Base-by-base conservation (phyloP, 2,329 filamentous ascomycete species). In the Metarhizium guizhouense region DNA sequence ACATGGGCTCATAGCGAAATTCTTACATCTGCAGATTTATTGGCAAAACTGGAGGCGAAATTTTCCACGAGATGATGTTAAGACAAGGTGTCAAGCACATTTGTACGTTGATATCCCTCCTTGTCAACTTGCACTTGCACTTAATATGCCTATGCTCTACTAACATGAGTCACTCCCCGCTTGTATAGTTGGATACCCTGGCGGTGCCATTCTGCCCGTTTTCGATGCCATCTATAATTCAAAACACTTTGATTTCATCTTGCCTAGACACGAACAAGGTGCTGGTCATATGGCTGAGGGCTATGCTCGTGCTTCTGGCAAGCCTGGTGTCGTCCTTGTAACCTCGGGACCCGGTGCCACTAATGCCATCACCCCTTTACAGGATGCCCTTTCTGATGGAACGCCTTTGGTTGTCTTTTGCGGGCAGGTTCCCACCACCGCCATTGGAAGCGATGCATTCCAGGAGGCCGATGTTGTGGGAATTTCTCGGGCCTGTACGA, bases 201-300 rank as follows among this genome's bases (percentile, higher is more conserved):
- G 93, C 66, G 93, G 94, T 69, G 92, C 94, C 62, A 97, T 97
- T 74, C 85, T 97, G 40, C 94, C 94, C 65, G 93, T 97, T 47
- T 97, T 96, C 77, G 94, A 99, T 72, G 94, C 94, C 67, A 97
- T 99, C 70, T 95, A 95, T 82, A 96, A 96, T 78, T 97, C 93
- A 56, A 85, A 88, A 77, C 88, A 96, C 74, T 96, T 97, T 76
- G 86, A 96, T 60, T 97, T 99, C 69, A 85, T 97, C 71, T 84
- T 97, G 8, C 94, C 94, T 34, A 85, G 89, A 73, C 94, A 99
- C 75, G 94, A 97, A 76, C 94, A 99, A 75, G 94, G 94, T 62
- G 94, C 94, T 57, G 94, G 94, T 61, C 94, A 99, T 75, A 99
- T 97, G 94, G 94, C 94, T 16, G 87, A 97, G 74, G 94, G 94